Conservation (phyloP, 345 rosid genomes). For the Camelina hispida region DNA sequence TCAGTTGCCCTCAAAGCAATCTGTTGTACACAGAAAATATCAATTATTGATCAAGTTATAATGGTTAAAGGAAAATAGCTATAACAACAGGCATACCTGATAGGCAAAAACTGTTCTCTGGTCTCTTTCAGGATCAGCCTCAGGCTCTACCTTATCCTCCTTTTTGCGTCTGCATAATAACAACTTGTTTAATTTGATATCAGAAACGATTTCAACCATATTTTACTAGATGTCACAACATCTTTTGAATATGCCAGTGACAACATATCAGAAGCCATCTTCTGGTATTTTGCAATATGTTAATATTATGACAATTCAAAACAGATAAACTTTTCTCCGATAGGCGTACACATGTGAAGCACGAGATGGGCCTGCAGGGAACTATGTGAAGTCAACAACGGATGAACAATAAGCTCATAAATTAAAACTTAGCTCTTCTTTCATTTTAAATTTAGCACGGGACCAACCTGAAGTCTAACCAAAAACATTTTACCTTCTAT, state of each 20-base stretch:
- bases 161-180: conserved; percentile 72
- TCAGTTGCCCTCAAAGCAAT: conserved; percentile 92
- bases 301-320: conserved; percentile 46
- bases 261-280: conserved; percentile 43
- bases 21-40: conserved; percentile 48
- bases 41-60: conserved; percentile 23
- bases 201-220: conserved; percentile 23
- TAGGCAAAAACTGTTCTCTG: conserved; percentile 99
- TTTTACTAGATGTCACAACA: conserved; percentile 25
- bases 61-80: conserved; percentile 12
- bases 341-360: conserved; percentile 61
- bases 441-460: conserved; percentile 47
- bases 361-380: conserved; percentile 79
- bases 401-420: conserved; percentile 45
- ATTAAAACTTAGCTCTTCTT: conserved; percentile 45
- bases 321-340: conserved; percentile 55
- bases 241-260: conserved; percentile 37
- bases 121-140: conserved; percentile 98
- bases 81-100: conserved; percentile 61
- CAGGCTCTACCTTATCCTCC: conserved; percentile 79
- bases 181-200: conserved; percentile 27
- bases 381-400: conserved; percentile 68
- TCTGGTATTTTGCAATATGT: conserved; percentile 37
- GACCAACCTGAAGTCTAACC: conserved; percentile 56
- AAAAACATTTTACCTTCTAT: conserved; percentile 65